Evolutionary conservation across 169 alveolate species (phyloP), one percentile per base, ranked within the genome.

Genomic region (Eimeria praecox): DNA sequence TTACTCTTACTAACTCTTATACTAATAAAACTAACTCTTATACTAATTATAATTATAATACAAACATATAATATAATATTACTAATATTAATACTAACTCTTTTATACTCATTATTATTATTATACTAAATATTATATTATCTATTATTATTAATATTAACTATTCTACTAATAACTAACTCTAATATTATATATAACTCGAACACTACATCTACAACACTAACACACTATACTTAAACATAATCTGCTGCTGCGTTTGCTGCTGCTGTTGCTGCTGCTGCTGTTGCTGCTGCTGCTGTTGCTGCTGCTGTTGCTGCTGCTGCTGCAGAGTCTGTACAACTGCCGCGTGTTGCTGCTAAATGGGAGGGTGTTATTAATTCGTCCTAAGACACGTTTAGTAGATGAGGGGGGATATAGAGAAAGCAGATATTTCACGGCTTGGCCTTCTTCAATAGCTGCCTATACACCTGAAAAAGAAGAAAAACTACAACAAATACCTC

Each of bases 361-460:
- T 75, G 91, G 98, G 62, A 77, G 96, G 90, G 95, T 98, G n/a
- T 80, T 97, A 52, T 94, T 97, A 40, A 95, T 98, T 40, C 97
- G 99, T 49, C 99, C 99, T 46, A 98, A 98, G 96, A 96, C 98
- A 35, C 92, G 87, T 56, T 95, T 98, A 44, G 99, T 98, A 8
- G 97, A 98, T 77, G 99, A 97, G 40, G 98, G 98, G n/a, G 97
- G 97, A 95, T 98, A 98, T 95, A 95, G 99, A 78, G 99, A 98
- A 95, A 88, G 97, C 42, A 96, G 99, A 33, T 98, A 97, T 96
- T 98, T 98, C 90, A 97, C 98, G 0, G 97, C 98, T 33, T 98
- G 99, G 99, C 64, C 90, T 14, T 18, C 66, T 14, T 18, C 66
- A 56, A 27, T 18, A 56, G 66, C 4, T 56, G 66, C 27, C 8